Percentiles rank a stretch among this genome's conserved stretches.
phyloP scores from a whole-genome alignment of 2,329 filamentous ascomycete genomes.

The Alternaria viburni region DNA sequence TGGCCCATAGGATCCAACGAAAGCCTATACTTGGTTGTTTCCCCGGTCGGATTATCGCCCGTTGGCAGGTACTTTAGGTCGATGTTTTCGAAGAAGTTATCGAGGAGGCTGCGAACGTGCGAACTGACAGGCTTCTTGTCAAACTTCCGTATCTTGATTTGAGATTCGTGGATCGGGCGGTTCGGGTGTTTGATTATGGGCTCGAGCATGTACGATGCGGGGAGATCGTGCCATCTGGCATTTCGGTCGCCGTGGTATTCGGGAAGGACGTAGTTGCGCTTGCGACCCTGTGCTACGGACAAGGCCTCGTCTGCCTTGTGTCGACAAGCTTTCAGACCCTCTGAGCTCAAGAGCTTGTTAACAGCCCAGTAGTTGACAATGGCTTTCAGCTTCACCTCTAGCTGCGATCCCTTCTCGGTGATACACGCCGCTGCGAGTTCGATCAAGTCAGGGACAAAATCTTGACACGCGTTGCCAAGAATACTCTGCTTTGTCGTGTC shows the following conservation, averaged over 20 bases:
- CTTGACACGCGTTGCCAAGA: slow-evolving; percentile 53
- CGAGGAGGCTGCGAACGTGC: slow-evolving; percentile 73
- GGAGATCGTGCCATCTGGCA: slow-evolving; percentile 80
- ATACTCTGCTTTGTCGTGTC: slow-evolving; percentile 9
- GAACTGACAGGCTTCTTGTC: slow-evolving; percentile 68
- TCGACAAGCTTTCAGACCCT: slow-evolving; percentile 64
- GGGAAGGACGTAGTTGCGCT: slow-evolving; percentile 72
- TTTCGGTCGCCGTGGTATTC: slow-evolving; percentile 76
- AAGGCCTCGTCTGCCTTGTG: slow-evolving; percentile 59
- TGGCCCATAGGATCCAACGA: slow-evolving; percentile 76
- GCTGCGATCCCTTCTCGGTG: slow-evolving; percentile 68
- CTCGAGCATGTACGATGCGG: slow-evolving; percentile 80
- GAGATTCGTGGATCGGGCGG: slow-evolving; percentile 72
- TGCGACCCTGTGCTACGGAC: slow-evolving; percentile 53
- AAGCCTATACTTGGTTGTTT: slow-evolving; percentile 53
- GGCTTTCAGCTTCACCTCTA: slow-evolving; percentile 63
- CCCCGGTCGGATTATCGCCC: slow-evolving; percentile 45
- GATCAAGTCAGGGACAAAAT: slow-evolving; percentile 67
- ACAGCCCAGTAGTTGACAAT: slow-evolving; percentile 75
- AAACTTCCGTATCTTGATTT: slow-evolving; percentile 69
- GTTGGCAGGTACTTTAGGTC: slow-evolving; percentile 57
- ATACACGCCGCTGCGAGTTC: slow-evolving; percentile 60
- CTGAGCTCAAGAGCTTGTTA: slow-evolving; percentile 65
- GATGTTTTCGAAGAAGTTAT: slow-evolving; percentile 69
- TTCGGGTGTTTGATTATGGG: slow-evolving; percentile 79